Percentiles rank a stretch among this genome's conserved stretches.
These are phyloP conservation scores for Saturnispora mendoncae DNA, from an alignment of 805 yeast genomes.

Conservation along the genomic window DNA sequence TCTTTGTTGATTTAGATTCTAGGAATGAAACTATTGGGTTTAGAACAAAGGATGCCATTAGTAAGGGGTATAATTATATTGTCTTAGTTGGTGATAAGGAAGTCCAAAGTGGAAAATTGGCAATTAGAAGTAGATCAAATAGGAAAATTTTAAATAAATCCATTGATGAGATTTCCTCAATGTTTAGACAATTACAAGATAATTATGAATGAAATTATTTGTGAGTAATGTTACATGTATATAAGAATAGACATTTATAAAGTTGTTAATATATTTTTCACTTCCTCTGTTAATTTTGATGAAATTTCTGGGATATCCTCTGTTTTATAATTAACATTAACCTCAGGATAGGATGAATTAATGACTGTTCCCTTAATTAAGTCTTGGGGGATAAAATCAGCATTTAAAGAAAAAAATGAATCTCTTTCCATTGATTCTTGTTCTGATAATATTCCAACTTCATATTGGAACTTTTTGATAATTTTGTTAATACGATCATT, in stretches of 20 bases:
- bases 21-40: conserved; percentile 73
- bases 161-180: conserved; percentile 40
- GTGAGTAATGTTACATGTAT: too few species aligned
- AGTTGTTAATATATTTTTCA: conserved; percentile 11
- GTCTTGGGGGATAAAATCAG: conserved; percentile 45
- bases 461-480: conserved; percentile 33
- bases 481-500: conserved; percentile 33
- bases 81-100: conserved; percentile 87
- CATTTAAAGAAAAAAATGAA: conserved; percentile 38
- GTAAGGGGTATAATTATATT: conserved; percentile 67
- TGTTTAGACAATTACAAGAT: conserved; percentile 49
- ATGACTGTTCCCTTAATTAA: conserved; percentile 21
- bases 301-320: conserved; percentile 20
- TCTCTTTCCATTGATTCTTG: conserved; percentile 38
- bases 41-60: conserved; percentile 70
- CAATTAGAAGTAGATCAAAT: conserved; percentile 53
- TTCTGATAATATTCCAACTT: conserved; percentile 31
- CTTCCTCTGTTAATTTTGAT: conserved; percentile 15
- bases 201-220: conserved; percentile 29
- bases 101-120: conserved; percentile 44
- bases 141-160: conserved; percentile 38
- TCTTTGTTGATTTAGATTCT: conserved; percentile 66
- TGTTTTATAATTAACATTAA: conserved; percentile 17
- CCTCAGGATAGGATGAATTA: conserved; percentile 18
- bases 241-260: too few species aligned